Conservation (phyloP, 441 rosid species). For the Capsella rubella region DNA sequence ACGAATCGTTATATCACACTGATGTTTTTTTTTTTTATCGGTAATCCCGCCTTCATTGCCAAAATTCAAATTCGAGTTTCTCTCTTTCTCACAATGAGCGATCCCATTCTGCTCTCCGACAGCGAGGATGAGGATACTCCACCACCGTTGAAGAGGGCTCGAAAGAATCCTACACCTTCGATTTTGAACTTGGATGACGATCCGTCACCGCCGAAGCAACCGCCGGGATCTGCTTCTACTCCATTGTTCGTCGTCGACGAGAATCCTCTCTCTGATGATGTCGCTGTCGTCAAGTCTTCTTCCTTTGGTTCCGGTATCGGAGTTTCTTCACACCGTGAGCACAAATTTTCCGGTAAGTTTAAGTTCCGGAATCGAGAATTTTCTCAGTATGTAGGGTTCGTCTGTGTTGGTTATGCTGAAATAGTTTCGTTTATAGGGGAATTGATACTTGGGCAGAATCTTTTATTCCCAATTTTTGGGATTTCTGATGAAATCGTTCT, state of each 20-base stretch:
- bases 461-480: not conserved
- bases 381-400: not conserved
- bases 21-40: not conserved
- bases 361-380: not conserved
- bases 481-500: not conserved
- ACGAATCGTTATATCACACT: conserved; percentile 1
- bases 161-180: conserved; percentile 42
- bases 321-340: conserved; percentile 41
- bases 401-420: too few relatives aligned
- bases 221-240: conserved; percentile 44
- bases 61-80: not conserved
- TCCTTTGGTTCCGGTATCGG: conserved; percentile 36
- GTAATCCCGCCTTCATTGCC: conserved; percentile 25
- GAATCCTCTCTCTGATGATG: conserved; percentile 57
- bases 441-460: not conserved
- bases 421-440: too few relatives aligned
- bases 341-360: conserved; percentile 50
- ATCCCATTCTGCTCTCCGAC: conserved; percentile 52
- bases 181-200: conserved; percentile 64
- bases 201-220: conserved; percentile 57
- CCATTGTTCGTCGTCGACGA: conserved; percentile 61
- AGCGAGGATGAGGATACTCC: conserved; percentile 56
- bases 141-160: conserved; percentile 60
- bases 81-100: conserved; percentile 28
- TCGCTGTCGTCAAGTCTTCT: conserved; percentile 55